A percentile compares a stretch with the other conserved stretches of the same genome.
phyloP scores from a whole-genome alignment of 495 filamentous ascomycete species.

The Aspergillus cavernicola region DNA sequence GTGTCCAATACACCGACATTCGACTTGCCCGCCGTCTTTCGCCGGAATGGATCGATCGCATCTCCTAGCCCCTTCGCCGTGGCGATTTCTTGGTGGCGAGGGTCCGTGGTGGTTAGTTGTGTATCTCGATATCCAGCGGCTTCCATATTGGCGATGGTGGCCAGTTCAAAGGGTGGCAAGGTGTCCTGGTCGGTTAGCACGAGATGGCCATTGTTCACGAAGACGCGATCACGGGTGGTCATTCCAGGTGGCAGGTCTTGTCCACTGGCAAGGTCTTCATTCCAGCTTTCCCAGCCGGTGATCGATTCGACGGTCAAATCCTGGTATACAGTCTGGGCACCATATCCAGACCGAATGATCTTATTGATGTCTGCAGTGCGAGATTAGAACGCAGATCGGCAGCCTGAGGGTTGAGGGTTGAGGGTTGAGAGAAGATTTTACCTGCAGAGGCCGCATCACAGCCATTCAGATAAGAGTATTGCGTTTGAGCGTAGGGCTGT shows the following conservation, averaged over 20 bases:
- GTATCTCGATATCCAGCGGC: constrained; percentile 26
- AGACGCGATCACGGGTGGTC: constrained; percentile 25
- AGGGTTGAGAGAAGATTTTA: no score
- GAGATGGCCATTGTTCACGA: constrained; percentile 30
- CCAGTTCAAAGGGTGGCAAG: constrained; percentile 28
- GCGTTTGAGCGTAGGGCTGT: constrained; percentile 34
- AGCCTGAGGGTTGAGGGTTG: no score
- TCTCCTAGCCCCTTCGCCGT: constrained; percentile 24
- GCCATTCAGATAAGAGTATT: constrained; percentile 26
- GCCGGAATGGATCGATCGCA: constrained; percentile 29
- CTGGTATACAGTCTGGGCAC: constrained; percentile 38
- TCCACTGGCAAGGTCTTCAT: constrained; percentile 25
- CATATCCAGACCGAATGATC: constrained; percentile 42
- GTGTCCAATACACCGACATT: constrained; percentile 33
- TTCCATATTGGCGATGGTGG: constrained; percentile 30
- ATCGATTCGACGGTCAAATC: constrained; percentile 38
- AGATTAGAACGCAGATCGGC: no score
- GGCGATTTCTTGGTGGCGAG: constrained; percentile 27
- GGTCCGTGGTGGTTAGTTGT: constrained; percentile 25
- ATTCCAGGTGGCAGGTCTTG: constrained; percentile 30
- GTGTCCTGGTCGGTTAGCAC: constrained; percentile 17
- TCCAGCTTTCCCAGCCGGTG: constrained; percentile 39
- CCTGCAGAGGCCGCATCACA: constrained; percentile 35
- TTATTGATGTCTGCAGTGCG: constrained; percentile 38
- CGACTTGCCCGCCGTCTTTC: background rate